These are phyloP conservation scores for Kodamaea ohmeri DNA, from an alignment of 1,139 yeast species.

Conservation along the genomic window DNA sequence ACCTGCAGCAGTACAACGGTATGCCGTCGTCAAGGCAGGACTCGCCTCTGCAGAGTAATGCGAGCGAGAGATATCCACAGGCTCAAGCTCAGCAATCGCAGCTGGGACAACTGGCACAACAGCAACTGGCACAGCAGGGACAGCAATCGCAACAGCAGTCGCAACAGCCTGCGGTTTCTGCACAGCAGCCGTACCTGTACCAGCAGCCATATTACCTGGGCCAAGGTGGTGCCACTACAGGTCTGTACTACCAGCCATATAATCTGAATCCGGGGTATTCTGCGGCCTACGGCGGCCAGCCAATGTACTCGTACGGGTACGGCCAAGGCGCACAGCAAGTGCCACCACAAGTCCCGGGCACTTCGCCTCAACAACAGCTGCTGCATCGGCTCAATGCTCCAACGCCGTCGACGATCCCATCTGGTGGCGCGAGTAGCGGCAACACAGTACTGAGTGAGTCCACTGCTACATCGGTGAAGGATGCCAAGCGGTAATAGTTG, in stretches of 20 bases:
- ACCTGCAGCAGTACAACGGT: slow-evolving; percentile 5
- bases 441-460: slow-evolving; percentile 3
- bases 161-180: no score
- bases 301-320: slow-evolving; percentile 22
- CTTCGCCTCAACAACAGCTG: slow-evolving; percentile 8
- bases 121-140: slow-evolving; percentile 11
- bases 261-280: slow-evolving; percentile 20
- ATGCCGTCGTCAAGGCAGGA: slow-evolving; percentile 12
- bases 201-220: slow-evolving; percentile 22
- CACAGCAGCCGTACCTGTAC: slow-evolving; percentile 10
- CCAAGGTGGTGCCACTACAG: slow-evolving; percentile 18
- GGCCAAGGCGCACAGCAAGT: slow-evolving; percentile 12
- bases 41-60: slow-evolving; percentile 14
- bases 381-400: slow-evolving; percentile 3
- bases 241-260: slow-evolving; percentile 18
- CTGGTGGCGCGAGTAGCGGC: slow-evolving; percentile 1
- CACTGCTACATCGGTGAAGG: slow-evolving; percentile 4
- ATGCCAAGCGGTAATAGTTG: not conserved
- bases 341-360: slow-evolving; percentile 5
- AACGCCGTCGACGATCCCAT: slow-evolving; percentile 2
- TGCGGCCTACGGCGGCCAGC: slow-evolving; percentile 22
- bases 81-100: no score
- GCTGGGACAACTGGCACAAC: slow-evolving; percentile 14
- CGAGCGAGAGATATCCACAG: slow-evolving; percentile 9
- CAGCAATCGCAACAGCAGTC: slow-evolving; percentile 10